Conservation (phyloP, 2,329 filamentous ascomycete genomes). For the Stemphylium beticola region DNA sequence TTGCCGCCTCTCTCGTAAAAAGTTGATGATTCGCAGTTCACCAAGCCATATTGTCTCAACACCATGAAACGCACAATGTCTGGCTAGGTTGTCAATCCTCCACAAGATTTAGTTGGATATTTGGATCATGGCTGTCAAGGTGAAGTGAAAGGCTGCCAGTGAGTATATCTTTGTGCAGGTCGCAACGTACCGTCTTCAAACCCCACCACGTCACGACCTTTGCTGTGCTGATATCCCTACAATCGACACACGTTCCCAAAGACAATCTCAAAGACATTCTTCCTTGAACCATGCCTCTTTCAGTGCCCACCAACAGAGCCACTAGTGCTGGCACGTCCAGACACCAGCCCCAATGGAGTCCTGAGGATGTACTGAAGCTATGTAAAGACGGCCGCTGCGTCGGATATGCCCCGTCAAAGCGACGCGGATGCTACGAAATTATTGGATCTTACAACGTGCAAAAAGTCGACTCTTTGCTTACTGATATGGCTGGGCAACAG, state of each 20-base stretch:
- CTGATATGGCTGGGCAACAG: not conserved
- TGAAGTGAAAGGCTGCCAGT: too few species aligned
- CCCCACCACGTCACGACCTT: too few species aligned
- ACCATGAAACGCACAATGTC: too few species aligned
- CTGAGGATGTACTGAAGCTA: constrained; percentile 13
- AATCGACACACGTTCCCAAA: too few species aligned
- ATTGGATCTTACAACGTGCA: constrained; percentile 4
- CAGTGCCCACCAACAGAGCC: not conserved
- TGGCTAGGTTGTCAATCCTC: too few species aligned
- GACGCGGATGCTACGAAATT: constrained; percentile 11
- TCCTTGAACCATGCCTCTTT: not conserved
- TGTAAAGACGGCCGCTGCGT: constrained; percentile 12
- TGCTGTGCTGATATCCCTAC: too few species aligned
- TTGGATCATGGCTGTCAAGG: too few species aligned
- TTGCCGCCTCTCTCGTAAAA: not conserved
- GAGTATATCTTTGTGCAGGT: too few species aligned
- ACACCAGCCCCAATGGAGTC: constrained; percentile 13
- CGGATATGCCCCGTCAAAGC: constrained; percentile 14
- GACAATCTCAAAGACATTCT: not conserved
- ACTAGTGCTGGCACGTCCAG: not conserved
- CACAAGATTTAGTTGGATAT: too few species aligned
- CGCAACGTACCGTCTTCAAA: too few species aligned
- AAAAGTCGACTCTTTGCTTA: constrained; percentile 3
- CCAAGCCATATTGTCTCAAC: not conserved
- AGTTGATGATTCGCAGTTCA: not conserved